These are phyloP conservation scores for Physcomitrium patens DNA, from an alignment of 225 moss, liverwort and hornwort genomes.

Conservation along the genomic window DNA sequence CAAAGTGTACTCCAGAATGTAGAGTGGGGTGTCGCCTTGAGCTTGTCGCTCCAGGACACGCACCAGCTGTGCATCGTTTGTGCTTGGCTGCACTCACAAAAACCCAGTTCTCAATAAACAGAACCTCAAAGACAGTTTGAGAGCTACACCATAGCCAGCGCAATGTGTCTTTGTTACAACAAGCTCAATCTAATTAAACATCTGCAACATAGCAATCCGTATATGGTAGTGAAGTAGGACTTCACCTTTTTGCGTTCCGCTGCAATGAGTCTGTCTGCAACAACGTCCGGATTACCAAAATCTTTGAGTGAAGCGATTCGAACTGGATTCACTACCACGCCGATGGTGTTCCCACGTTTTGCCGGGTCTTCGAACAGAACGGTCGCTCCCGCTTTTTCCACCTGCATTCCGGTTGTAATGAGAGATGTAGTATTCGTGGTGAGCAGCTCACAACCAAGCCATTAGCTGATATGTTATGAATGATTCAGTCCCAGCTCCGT, in stretches of 20 bases:
- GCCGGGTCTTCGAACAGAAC: constrained; percentile 90
- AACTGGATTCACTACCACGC: constrained; percentile 94
- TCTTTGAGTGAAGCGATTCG: constrained; percentile 85
- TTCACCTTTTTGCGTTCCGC: constrained; percentile 91
- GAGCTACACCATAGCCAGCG: not conserved
- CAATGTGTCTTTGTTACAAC: not conserved
- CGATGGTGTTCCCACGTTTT: constrained; percentile 84
- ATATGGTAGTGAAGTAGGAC: not conserved
- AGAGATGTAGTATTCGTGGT: constrained; percentile 9
- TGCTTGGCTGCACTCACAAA: constrained; percentile 73
- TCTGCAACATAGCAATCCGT: not conserved
- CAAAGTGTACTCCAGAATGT: constrained; percentile 86
- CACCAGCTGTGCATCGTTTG: constrained; percentile 87
- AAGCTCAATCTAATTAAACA: not conserved
- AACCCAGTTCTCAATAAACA: not conserved
- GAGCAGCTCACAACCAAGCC: constrained; percentile 18
- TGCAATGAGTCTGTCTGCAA: constrained; percentile 81
- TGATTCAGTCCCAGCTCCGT: not conserved
- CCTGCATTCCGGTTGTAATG: constrained; percentile 47
- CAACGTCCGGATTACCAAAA: constrained; percentile 75
- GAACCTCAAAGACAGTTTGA: not conserved
- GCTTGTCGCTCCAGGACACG: constrained; percentile 72
- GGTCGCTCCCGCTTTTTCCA: constrained; percentile 93
- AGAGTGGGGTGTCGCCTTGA: constrained; percentile 72
- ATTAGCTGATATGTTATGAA: not conserved